phyloP scores from a whole-genome alignment of 495 filamentous ascomycete species.

The Polyplosphaeria fusca region DNA sequence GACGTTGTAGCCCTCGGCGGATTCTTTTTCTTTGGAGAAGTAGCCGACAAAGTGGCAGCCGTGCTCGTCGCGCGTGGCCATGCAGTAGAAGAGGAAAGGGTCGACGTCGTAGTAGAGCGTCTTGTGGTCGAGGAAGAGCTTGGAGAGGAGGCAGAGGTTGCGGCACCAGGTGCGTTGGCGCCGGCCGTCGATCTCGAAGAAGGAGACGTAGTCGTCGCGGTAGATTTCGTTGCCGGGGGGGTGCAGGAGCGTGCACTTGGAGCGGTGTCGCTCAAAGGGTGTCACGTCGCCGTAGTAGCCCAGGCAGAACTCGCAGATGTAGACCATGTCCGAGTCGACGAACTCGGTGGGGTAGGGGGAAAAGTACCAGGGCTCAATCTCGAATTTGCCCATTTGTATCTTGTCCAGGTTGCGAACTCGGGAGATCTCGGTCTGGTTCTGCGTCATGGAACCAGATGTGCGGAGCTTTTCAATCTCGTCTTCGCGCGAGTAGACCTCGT shows the following conservation, averaged over 20 bases:
- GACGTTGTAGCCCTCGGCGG: slow-evolving; percentile 91
- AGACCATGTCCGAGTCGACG: slow-evolving; percentile 80
- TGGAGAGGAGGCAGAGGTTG: slow-evolving; percentile 88
- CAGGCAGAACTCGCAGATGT: slow-evolving; percentile 97
- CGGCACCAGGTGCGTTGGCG: slow-evolving; percentile 96
- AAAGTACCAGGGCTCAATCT: slow-evolving; percentile 98
- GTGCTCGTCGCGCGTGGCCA: slow-evolving; percentile 79
- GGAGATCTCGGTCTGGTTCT: slow-evolving; percentile 94
- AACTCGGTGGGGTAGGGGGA: slow-evolving; percentile 91
- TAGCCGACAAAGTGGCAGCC: slow-evolving; percentile 94
- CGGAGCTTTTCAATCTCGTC: slow-evolving; percentile 95
- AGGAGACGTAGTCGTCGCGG: slow-evolving; percentile 87
- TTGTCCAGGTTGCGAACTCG: slow-evolving; percentile 89
- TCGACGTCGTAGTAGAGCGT: slow-evolving; percentile 99
- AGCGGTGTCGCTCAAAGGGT: slow-evolving; percentile 77
- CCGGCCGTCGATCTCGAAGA: slow-evolving; percentile 95
- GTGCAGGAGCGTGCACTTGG: slow-evolving; percentile 87
- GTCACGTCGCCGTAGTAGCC: slow-evolving; percentile 78
- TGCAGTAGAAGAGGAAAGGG: slow-evolving; percentile 98
- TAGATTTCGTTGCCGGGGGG: slow-evolving; percentile 98
- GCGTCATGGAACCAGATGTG: slow-evolving; percentile 94
- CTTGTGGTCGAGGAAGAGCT: slow-evolving; percentile 97
- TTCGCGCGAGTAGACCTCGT: slow-evolving; percentile 68
- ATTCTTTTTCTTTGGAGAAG: slow-evolving; percentile 98
- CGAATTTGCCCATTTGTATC: slow-evolving; percentile 88